A percentile compares a stretch with the other conserved stretches of the same genome.
phyloP scores from a whole-genome alignment of 2,329 filamentous ascomycete species.

The Aspergillus japonicus region DNA sequence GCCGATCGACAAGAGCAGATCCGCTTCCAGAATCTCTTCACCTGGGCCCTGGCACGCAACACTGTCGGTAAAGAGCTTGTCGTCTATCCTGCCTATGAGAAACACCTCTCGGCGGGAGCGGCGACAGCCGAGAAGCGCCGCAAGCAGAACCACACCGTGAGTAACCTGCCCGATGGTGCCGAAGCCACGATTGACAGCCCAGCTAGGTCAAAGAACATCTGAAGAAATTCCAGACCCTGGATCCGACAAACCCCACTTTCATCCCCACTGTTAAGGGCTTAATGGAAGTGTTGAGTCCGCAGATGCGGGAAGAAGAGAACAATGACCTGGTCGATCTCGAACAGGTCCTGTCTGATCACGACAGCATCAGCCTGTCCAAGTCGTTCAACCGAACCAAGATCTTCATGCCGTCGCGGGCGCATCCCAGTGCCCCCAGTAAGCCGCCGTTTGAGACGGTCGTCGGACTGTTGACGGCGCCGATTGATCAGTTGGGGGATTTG shows the following conservation, averaged over 20 bases:
- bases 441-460: constrained; percentile 57
- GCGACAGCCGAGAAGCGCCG: constrained; percentile 48
- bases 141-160: constrained; percentile 41
- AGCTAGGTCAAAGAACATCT: constrained; percentile 51
- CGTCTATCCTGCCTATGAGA: constrained; percentile 55
- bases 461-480: constrained; percentile 54
- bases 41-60: constrained; percentile 52
- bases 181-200: background rate
- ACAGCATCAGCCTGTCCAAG: constrained; percentile 38
- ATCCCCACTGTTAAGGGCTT: constrained; percentile 41
- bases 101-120: constrained; percentile 44
- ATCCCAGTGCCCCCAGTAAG: constrained; percentile 50
- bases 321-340: constrained; percentile 51
- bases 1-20: constrained; percentile 41
- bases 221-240: constrained; percentile 49
- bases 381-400: constrained; percentile 53
- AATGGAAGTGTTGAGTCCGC: constrained; percentile 43
- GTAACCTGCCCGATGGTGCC: too few species aligned
- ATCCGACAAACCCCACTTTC: constrained; percentile 40
- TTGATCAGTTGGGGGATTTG: constrained; percentile 55
- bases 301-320: constrained; percentile 53
- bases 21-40: constrained; percentile 51
- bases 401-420: constrained; percentile 52
- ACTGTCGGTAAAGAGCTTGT: constrained; percentile 52
- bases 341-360: constrained; percentile 32